These are phyloP conservation scores for Clavispora santaluciae DNA, from an alignment of 805 yeast genomes.

Conservation along the genomic window DNA sequence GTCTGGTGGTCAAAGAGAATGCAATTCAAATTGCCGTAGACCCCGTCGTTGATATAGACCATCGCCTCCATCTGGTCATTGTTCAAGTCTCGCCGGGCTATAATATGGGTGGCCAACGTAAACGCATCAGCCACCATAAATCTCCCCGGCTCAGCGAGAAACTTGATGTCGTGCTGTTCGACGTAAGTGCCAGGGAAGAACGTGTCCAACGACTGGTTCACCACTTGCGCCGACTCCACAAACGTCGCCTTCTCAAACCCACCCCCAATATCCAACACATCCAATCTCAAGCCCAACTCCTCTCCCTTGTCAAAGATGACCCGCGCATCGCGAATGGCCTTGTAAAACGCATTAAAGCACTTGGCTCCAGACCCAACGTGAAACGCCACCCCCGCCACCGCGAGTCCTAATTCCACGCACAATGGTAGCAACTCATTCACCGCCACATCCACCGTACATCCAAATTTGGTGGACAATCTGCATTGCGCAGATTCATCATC, in stretches of 20 bases:
- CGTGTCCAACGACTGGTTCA: constrained; percentile 50
- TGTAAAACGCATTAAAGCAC: constrained; percentile 59
- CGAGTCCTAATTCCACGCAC: constrained; percentile 58
- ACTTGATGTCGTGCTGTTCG: constrained; percentile 24
- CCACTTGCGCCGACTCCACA: constrained; percentile 50
- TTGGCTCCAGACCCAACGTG: constrained; percentile 94
- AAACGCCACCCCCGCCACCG: constrained; percentile 83
- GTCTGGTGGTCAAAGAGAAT: constrained; percentile 87
- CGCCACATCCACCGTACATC: constrained; percentile 61
- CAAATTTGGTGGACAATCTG: constrained; percentile 82
- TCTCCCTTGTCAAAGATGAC: constrained; percentile 59
- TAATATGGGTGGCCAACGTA: constrained; percentile 76
- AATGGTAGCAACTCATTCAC: constrained; percentile 48
- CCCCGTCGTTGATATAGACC: constrained; percentile 91
- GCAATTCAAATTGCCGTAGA: constrained; percentile 93
- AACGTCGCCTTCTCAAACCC: constrained; percentile 74
- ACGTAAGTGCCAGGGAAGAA: constrained; percentile 49
- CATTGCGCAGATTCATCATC: constrained; percentile 88
- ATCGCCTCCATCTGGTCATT: constrained; percentile 43
- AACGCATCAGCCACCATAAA: constrained; percentile 82
- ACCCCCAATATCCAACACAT: constrained; percentile 83
- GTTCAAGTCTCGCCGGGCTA: constrained; percentile 64
- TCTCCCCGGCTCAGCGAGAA: constrained; percentile 94
- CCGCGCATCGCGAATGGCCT: constrained; percentile 71
- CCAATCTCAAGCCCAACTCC: constrained; percentile 41